These are phyloP conservation scores for Fusarium fujikuroi DNA, from an alignment of 2,329 filamentous ascomycete species.

Conservation along the genomic window DNA sequence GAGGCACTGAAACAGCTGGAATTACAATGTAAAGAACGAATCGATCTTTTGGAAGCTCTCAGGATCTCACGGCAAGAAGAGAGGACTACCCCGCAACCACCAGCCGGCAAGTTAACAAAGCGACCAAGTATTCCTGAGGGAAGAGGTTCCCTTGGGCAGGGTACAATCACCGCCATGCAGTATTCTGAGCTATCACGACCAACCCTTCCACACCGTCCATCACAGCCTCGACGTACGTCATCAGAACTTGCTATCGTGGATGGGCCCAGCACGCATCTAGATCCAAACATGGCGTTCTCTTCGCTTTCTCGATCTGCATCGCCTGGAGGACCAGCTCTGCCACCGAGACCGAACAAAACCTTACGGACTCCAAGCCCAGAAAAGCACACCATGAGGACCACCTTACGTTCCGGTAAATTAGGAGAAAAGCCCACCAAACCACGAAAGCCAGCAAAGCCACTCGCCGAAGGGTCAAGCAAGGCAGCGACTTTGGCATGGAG, in stretches of 20 bases:
- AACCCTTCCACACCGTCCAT: slow-evolving; percentile 65
- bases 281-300: slow-evolving; percentile 16
- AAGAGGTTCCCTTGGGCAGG: slow-evolving; percentile 78
- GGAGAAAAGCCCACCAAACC: slow-evolving; percentile 55
- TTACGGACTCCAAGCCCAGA: slow-evolving; percentile 67
- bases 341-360: slow-evolving; percentile 51
- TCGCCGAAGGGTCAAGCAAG: slow-evolving; percentile 67
- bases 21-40: slow-evolving; percentile 90
- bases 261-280: slow-evolving; percentile 39
- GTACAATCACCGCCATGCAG: slow-evolving; percentile 82
- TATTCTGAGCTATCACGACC: slow-evolving; percentile 86
- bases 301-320: slow-evolving; percentile 47
- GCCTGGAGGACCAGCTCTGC: slow-evolving; percentile 43
- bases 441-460: slow-evolving; percentile 55
- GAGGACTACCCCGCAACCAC: slow-evolving; percentile 20
- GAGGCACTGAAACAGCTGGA: slow-evolving; percentile 87
- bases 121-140: slow-evolving; percentile 35
- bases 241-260: slow-evolving; percentile 59
- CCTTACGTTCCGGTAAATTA: slow-evolving; percentile 62
- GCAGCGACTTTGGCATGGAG: slow-evolving; percentile 73
- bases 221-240: slow-evolving; percentile 63
- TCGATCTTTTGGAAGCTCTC: slow-evolving; percentile 86
- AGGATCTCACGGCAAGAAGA: slow-evolving; percentile 68
- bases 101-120: slow-evolving; percentile 39
- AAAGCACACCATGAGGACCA: slow-evolving; percentile 71